Evolutionary conservation across 768 basidiomycete species (phyloP).

Genomic region (Rhizopogon roseolus): DNA sequence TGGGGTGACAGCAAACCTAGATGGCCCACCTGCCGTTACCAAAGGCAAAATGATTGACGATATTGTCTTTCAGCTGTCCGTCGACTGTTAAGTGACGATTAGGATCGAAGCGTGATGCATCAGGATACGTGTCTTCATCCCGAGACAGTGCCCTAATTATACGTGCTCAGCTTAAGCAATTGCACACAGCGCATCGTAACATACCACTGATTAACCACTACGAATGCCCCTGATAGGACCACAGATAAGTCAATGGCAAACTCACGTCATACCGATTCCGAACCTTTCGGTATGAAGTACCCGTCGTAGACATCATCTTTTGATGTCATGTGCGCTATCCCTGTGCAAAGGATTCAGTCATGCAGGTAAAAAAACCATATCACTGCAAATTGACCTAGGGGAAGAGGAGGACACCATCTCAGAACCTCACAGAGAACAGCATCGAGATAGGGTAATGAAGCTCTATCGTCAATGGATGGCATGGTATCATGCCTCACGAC

Average conservation of each 20-base stretch:
- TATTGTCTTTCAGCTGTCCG: not conserved
- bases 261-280: not conserved
- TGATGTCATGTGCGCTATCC: constrained; percentile 21
- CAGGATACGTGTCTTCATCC: not conserved
- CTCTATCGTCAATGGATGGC: constrained; percentile 8
- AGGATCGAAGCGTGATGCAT: constrained; percentile 3
- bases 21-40: not conserved
- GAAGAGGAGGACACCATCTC: constrained; percentile 1
- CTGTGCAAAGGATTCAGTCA: constrained; percentile 1
- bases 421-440: constrained; percentile 8
- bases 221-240: constrained; percentile 10
- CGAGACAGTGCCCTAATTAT: not conserved
- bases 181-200: not conserved
- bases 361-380: not conserved
- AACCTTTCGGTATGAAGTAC: constrained; percentile 48
- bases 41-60: not conserved
- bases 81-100: not conserved
- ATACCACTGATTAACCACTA: constrained; percentile 19
- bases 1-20: not conserved
- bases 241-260: too few species aligned
- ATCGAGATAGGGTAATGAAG: constrained; percentile 7
- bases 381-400: constrained; percentile 1
- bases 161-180: not conserved
- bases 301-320: constrained; percentile 34
- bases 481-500: constrained; percentile 17